Base-by-base conservation (phyloP, 1,139 yeast genomes). In the Arxiozyma bovina region DNA sequence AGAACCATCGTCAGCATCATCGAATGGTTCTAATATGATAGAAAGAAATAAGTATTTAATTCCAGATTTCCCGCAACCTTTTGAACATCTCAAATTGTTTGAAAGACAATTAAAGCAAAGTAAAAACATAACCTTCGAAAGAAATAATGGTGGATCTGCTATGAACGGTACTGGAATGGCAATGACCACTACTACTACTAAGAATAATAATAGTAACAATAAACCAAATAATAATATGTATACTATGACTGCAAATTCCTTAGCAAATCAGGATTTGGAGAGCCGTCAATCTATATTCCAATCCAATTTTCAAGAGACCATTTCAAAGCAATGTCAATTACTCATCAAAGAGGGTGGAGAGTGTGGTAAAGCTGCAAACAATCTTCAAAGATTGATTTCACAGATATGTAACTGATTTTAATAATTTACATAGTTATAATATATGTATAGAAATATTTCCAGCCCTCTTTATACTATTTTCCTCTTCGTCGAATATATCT, bases 301-400 rank as follows among this genome's bases (percentile, higher is more conserved):
- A 41, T 84, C 80, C 53, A 75, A 78, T n/a, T 83, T 82, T 63
- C 63, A 72, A 52, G 69, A 68, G 1, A 80, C 80, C 11, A 73
- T 87, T 60, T 53, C 64, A 25, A 74, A 74, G 52, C 87, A 88
- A 48, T 73, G 86, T 34, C 74, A 70, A 1, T 73, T 74, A 45
- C 67, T 82, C 47, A 68, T 80, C 11, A 82, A 81, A 61, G 96
- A 87, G 62, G 91, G 90, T 11, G 94, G 94, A 3, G 90, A 85
- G 57, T 73, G 78, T 15, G 93, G 90, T 3, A 78, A 83, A 58
- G 76, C 75, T 51, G 85, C 88, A 12, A 76, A 76, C 50, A 61
- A 60, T 8, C 50, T 71, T 44, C 60, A 65, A 38, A 59, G 57
- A 17, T 50, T 70, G 15, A 53, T 66, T 17, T 3, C 40, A n/a